A percentile compares a stretch with the other conserved stretches of the same genome.
Conservation (phyloP, 176 grass and related monocot genomes). For the Juncus inflexus region DNA sequence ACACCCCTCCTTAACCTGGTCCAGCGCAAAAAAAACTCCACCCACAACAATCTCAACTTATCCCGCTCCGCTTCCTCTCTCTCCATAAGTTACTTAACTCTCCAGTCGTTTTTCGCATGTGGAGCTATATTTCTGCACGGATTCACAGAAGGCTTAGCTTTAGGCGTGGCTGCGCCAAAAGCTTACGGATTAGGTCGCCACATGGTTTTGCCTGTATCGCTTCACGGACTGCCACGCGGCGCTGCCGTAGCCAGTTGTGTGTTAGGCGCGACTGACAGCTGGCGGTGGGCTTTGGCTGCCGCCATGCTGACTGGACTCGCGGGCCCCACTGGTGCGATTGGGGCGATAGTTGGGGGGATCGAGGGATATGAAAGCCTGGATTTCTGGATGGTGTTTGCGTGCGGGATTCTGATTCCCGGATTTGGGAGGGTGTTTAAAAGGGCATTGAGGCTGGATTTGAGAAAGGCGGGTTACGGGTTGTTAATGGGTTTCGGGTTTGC, state of each 20-base stretch:
- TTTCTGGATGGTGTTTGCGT: conserved; percentile 91
- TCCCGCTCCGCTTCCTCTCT: conserved; percentile 45
- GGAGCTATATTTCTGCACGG: conserved; percentile 74
- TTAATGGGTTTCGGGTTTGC: conserved; percentile 78
- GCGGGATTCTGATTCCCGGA: conserved; percentile 71
- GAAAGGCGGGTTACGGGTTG: conserved; percentile 61
- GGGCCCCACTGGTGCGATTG: conserved; percentile 66
- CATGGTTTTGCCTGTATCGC: conserved; percentile 92
- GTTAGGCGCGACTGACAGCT: conserved; percentile 86
- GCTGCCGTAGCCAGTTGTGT: conserved; percentile 82
- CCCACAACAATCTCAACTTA: conserved; percentile 40
- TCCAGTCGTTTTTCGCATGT: conserved; percentile 81
- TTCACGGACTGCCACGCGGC: conserved; percentile 84
- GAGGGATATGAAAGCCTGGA: conserved; percentile 63
- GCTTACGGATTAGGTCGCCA: conserved; percentile 85
- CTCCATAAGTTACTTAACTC: conserved; percentile 67
- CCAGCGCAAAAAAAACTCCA: conserved; percentile 60
- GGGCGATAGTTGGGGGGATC: conserved; percentile 73
- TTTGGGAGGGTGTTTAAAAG: conserved; percentile 65
- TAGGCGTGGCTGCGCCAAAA: conserved; percentile 89
- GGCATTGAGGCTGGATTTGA: conserved; percentile 53
- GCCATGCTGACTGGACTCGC: conserved; percentile 73
- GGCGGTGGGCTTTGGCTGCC: conserved; percentile 78
- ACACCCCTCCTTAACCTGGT: conserved; percentile 49
- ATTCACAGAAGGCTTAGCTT: conserved; percentile 76